Percentiles rank a stretch among this genome's conserved stretches.
phyloP scores from a whole-genome alignment of 169 alveolate genomes.

The Plasmodium gonderi region DNA sequence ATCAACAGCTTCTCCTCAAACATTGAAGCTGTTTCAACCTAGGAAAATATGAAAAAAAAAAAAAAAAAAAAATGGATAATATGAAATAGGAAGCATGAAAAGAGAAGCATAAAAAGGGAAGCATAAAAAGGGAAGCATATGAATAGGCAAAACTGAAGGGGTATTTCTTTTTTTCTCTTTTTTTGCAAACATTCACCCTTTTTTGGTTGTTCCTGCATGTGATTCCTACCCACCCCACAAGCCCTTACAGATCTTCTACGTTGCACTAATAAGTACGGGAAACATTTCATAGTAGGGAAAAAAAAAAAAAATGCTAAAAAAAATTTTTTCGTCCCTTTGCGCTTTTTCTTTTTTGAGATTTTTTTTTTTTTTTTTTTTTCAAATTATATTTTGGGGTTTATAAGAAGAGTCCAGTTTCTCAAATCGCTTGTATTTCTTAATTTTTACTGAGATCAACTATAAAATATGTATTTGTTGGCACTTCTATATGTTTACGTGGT shows the following conservation, averaged over 20 bases:
- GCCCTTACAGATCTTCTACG: not conserved
- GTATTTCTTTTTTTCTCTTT: not conserved
- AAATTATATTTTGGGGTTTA: not conserved
- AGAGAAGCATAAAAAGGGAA: no score
- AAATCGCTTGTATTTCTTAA: not conserved
- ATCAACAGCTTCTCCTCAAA: not conserved
- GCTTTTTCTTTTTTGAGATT: not conserved
- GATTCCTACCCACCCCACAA: not conserved
- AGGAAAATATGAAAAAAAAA: not conserved
- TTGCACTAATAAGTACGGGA: not conserved
- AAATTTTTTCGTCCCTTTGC: not conserved
- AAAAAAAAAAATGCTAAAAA: not conserved
- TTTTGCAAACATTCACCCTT: not conserved
- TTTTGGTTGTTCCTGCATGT: no score
- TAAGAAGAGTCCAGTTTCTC: not conserved
- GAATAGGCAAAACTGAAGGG: no score
- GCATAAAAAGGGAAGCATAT: no score
- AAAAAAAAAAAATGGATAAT: not conserved
- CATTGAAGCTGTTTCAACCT: not conserved
- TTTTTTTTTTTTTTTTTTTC: not conserved
- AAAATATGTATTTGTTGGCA: no score
- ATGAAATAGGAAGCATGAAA: no score
- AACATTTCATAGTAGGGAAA: not conserved
- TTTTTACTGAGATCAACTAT: no score
- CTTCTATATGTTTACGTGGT: no score